A percentile compares a stretch with the other conserved stretches of the same genome.
phyloP scores from a whole-genome alignment of 2,329 filamentous ascomycete genomes.

The Alternaria ventricosa region DNA sequence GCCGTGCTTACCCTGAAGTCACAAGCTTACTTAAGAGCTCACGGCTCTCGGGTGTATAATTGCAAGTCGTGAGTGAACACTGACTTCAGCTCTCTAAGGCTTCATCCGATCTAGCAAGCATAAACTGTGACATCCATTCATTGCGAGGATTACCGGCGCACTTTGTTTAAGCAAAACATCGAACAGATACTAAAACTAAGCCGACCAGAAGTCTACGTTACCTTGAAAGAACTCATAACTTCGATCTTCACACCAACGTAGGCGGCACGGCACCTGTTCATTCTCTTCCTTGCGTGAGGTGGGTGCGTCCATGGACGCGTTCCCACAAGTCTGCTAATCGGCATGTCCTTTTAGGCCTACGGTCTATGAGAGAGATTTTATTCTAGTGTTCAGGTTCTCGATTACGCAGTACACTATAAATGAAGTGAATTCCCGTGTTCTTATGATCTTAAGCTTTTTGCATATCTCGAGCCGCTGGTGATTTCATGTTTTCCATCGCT shows the following conservation, averaged over 20 bases:
- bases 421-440: not conserved
- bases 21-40: not conserved
- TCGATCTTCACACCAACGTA: not conserved
- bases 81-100: not conserved
- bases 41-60: rapidly evolving
- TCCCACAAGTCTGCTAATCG: not conserved
- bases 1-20: not conserved
- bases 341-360: not conserved
- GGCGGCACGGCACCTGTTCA: not conserved
- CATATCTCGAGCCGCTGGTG: not conserved
- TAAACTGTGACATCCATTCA: not conserved
- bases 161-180: not conserved
- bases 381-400: too few relatives aligned
- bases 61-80: not conserved
- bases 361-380: not conserved
- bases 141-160: not conserved
- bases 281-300: not conserved
- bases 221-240: not conserved
- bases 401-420: not conserved
- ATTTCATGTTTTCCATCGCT: not conserved
- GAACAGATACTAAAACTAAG: rapidly evolving
- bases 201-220: not conserved
- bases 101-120: not conserved
- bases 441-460: not conserved
- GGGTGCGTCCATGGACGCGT: not conserved